phyloP scores from a whole-genome alignment of 1,139 yeast species.

The Hansenula lynferdii region DNA sequence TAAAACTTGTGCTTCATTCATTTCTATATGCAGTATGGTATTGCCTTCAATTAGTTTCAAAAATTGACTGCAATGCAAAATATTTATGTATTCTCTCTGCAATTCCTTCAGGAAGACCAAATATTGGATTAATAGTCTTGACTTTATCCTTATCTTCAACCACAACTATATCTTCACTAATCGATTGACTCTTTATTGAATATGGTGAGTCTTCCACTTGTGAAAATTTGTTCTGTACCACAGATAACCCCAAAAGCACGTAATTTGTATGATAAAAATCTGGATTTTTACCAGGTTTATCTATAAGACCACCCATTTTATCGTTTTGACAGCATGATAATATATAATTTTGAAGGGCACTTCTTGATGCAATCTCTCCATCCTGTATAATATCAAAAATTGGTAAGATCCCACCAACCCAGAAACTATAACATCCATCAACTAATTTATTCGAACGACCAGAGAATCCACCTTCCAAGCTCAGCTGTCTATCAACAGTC shows the following conservation, averaged over 20 bases:
- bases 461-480: slow-evolving; percentile 76
- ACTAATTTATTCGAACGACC: slow-evolving; percentile 93
- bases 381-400: slow-evolving; percentile 50
- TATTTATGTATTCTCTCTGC: slow-evolving; percentile 8
- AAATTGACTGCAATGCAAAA: background rate
- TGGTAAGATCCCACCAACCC: slow-evolving; percentile 84
- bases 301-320: slow-evolving; percentile 68
- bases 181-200: slow-evolving; percentile 17
- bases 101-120: slow-evolving; percentile 46
- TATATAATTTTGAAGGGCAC: slow-evolving; percentile 59
- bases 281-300: slow-evolving; percentile 77
- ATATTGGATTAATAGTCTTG: slow-evolving; percentile 52
- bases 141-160: slow-evolving; percentile 23
- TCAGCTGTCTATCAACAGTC: slow-evolving; percentile 65
- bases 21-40: too few relatives aligned
- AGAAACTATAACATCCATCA: slow-evolving; percentile 93
- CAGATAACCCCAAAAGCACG: slow-evolving; percentile 70
- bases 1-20: too few relatives aligned
- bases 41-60: too few relatives aligned
- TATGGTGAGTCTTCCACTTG: slow-evolving; percentile 24
- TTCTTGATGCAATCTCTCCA: slow-evolving; percentile 41
- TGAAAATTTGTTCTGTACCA: slow-evolving; percentile 51
- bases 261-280: slow-evolving; percentile 94
- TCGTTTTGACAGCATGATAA: slow-evolving; percentile 69
- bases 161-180: slow-evolving; percentile 7